Percentiles rank a stretch among this genome's conserved stretches.
These are phyloP conservation scores for Tolypocladium capitatum DNA, from an alignment of 2,329 filamentous ascomycete species.

Conservation along the genomic window DNA sequence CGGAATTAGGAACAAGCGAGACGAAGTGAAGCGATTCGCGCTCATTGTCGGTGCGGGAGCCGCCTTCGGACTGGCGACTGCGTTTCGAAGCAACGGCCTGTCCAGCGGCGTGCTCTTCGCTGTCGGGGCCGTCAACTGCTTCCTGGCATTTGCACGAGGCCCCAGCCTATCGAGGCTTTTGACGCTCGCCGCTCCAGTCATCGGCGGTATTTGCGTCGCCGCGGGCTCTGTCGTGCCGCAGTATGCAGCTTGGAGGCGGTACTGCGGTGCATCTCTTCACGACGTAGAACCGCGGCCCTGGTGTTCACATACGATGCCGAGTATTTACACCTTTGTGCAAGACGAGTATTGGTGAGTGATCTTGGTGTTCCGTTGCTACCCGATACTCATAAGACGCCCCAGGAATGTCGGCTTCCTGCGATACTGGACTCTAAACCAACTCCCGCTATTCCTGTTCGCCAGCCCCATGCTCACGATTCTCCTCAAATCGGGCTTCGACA, in stretches of 20 bases:
- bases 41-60: conserved; percentile 50
- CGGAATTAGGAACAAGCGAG: conserved; percentile 17
- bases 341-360: conserved; percentile 67
- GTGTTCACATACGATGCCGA: conserved; percentile 63
- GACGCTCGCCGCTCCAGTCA: conserved; percentile 42
- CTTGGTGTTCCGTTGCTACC: neutral
- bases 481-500: conserved; percentile 41
- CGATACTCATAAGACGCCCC: neutral
- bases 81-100: conserved; percentile 75
- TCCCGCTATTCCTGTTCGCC: conserved; percentile 79
- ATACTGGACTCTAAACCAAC: conserved; percentile 81
- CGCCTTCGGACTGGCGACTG: conserved; percentile 57
- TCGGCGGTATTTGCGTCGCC: conserved; percentile 56
- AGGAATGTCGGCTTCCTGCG: conserved; percentile 80
- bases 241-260: conserved; percentile 57
- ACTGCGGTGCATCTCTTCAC: conserved; percentile 34
- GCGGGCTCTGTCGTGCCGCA: conserved; percentile 62
- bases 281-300: conserved; percentile 44
- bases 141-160: conserved; percentile 11
- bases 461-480: conserved; percentile 58
- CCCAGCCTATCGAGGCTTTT: conserved; percentile 27
- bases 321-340: conserved; percentile 87
- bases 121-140: conserved; percentile 37
- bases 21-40: conserved; percentile 24
- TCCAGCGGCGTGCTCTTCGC: conserved; percentile 68